Conservation (phyloP, 805 yeast genomes). For the Saturnispora kantuleensis region DNA sequence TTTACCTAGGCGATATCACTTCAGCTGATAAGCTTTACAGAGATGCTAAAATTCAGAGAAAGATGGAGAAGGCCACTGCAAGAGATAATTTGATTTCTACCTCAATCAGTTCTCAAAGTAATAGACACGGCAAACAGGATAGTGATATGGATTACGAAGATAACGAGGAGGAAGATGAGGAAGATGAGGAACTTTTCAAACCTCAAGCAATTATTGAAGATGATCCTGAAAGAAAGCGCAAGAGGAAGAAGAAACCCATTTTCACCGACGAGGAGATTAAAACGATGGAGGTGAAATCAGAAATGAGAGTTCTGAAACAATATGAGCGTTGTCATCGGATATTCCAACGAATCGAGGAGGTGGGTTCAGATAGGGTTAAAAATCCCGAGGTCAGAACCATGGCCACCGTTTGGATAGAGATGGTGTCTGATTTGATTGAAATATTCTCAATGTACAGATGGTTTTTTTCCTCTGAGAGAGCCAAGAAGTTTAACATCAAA, state of each 20-base stretch:
- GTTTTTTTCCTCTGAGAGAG: slow-evolving; percentile 71
- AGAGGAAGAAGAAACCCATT: slow-evolving; percentile 17
- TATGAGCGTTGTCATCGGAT: slow-evolving; percentile 42
- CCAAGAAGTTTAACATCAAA: slow-evolving; percentile 59
- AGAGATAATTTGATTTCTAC: slow-evolving; percentile 17
- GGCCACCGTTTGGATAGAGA: slow-evolving; percentile 74
- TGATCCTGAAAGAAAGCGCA: slow-evolving; percentile 17
- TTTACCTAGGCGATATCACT: slow-evolving; percentile 50
- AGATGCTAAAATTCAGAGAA: slow-evolving; percentile 41
- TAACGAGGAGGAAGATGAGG: slow-evolving; percentile 14
- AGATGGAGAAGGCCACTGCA: slow-evolving; percentile 22
- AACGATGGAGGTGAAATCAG: slow-evolving; percentile 25
- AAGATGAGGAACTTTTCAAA: slow-evolving; percentile 16
- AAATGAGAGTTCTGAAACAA: slow-evolving; percentile 33
- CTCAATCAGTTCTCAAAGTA: slow-evolving; percentile 6
- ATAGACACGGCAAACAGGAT: slow-evolving; percentile 4
- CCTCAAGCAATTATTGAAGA: slow-evolving; percentile 27
- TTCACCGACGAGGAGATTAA: slow-evolving; percentile 21
- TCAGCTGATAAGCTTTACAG: slow-evolving; percentile 44
- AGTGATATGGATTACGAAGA: slow-evolving; percentile 11
- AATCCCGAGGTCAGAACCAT: slow-evolving; percentile 20
- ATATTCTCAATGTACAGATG: slow-evolving; percentile 68
- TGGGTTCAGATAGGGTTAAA: slow-evolving; percentile 23
- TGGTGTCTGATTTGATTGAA: slow-evolving; percentile 75
- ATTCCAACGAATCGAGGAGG: slow-evolving; percentile 33